Evolutionary conservation across 441 rosid species (phyloP).

Genomic region (Populus hybrid): DNA sequence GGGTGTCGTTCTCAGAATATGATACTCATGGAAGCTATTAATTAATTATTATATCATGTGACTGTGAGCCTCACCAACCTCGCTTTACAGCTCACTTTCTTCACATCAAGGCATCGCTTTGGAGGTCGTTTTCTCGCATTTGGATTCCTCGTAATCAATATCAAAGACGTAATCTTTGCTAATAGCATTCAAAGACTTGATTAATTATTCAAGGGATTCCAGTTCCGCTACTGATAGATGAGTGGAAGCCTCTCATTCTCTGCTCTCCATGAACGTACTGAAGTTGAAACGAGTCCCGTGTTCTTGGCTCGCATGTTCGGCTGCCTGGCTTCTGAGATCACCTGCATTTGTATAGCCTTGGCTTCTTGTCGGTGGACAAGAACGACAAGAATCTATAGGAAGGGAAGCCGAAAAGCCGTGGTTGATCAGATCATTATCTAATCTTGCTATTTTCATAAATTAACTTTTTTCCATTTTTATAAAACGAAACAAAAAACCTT

Average conservation of each 20-base stretch:
- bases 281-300: too few species aligned
- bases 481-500: too few species aligned
- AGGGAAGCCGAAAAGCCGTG: too few species aligned
- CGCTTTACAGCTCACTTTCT: background rate
- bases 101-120: background rate
- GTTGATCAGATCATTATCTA: too few species aligned
- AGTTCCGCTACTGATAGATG: background rate
- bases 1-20: background rate
- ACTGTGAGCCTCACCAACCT: background rate
- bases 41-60: background rate
- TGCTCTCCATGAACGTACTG: background rate
- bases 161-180: background rate
- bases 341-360: too few species aligned
- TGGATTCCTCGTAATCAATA: background rate
- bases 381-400: too few species aligned
- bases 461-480: too few species aligned
- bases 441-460: too few species aligned
- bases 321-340: too few species aligned
- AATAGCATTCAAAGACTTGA: background rate
- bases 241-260: background rate
- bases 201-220: background rate
- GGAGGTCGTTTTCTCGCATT: background rate
- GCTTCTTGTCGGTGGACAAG: too few species aligned
- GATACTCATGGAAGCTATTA: background rate
- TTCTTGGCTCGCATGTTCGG: too few species aligned